Evolutionary conservation across 1,139 yeast genomes (phyloP).

Genomic region (Williopsis jadinii): DNA sequence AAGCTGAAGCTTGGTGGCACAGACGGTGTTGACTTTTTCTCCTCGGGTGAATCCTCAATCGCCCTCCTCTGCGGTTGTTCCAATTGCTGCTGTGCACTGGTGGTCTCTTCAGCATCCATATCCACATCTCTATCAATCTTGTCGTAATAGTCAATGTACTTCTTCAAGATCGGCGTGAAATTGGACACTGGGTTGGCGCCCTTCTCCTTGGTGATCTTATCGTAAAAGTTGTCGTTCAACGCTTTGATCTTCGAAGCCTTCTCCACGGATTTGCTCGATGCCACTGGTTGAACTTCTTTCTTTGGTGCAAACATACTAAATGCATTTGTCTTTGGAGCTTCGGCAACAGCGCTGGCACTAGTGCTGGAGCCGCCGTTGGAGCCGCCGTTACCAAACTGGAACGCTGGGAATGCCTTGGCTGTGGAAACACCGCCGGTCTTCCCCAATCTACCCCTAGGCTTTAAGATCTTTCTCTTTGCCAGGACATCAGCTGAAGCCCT

Average conservation of each 20-base stretch:
- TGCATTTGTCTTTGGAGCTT: conserved; percentile 13
- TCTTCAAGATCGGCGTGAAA: conserved; percentile 48
- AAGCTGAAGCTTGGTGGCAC: conserved; percentile 2
- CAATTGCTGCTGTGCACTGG: conserved; percentile 5
- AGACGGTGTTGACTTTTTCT: not conserved
- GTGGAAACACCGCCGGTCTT: conserved; percentile 7
- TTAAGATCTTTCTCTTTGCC: conserved; percentile 61
- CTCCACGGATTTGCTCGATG: conserved; percentile 11
- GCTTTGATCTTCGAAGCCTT: conserved; percentile 47
- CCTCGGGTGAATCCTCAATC: conserved; percentile 10
- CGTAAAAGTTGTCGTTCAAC: conserved; percentile 57
- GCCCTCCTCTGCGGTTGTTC: conserved; percentile 9
- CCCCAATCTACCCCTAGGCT: conserved; percentile 39
- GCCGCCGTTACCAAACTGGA: conserved; percentile 9
- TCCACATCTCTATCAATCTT: conserved; percentile 30
- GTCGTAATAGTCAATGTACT: conserved; percentile 52
- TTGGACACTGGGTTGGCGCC: conserved; percentile 46
- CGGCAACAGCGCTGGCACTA: not conserved
- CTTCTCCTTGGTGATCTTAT: conserved; percentile 39
- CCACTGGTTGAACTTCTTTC: conserved; percentile 2
- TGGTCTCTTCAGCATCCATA: conserved; percentile 16
- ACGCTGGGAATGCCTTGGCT: conserved; percentile 6
- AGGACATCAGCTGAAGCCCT: conserved; percentile 56
- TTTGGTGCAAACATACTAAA: conserved; percentile 7
- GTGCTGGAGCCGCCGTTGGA: not conserved